Base-by-base conservation (phyloP, 805 yeast species). In the Sugiyamaella valdiviana region DNA sequence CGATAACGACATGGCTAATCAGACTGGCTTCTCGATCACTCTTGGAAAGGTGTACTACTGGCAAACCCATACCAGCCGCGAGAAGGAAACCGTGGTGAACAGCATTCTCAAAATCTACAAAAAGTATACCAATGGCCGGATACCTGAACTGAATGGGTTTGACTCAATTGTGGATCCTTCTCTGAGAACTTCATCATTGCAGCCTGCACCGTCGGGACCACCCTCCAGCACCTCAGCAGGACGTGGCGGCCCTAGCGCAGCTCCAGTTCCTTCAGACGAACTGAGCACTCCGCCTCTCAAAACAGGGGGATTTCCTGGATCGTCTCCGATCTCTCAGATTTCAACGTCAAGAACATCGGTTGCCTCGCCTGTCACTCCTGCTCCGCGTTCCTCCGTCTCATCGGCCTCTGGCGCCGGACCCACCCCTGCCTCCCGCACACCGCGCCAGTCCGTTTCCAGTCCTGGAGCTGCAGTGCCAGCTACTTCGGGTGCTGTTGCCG, bases 31-130 rank as follows among this genome's bases (percentile, higher is more conserved):
- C 74, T 10, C 75, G 72, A 69, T 85, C 46, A 70, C 70, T 15
- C 72, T 91, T 61, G 84, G 84, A 37, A 90, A 89, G 61, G 79
- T 75, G 41, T 91, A 90, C 64, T 90, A 81, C 66, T 90, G 97
- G 97, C 81, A 76, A 53, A 80, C 86, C 0, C 69, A 73, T 48
- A 65, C 79, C 0, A 68, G 80, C 0, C 73, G 74, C 47, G 88
- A 80, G 54, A 73, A 83, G 51, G 71, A 75, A 7, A 80, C 77
- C 2, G 83, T 83, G 65, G 67, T 79, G 16, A 73, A 74, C 6
- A 71, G 78, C 6, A 52, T 82, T 5, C 61, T 81, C 6, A 74
- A 77, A 43, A 70, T 78, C 23, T 82, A 69, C 58, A 71, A 76
- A 52, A 76, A 75, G 55, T 78, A 78, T 49, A 78, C 78, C 19